Base-by-base conservation (phyloP, 345 rosid species). In the Abelmoschus esculentus region DNA sequence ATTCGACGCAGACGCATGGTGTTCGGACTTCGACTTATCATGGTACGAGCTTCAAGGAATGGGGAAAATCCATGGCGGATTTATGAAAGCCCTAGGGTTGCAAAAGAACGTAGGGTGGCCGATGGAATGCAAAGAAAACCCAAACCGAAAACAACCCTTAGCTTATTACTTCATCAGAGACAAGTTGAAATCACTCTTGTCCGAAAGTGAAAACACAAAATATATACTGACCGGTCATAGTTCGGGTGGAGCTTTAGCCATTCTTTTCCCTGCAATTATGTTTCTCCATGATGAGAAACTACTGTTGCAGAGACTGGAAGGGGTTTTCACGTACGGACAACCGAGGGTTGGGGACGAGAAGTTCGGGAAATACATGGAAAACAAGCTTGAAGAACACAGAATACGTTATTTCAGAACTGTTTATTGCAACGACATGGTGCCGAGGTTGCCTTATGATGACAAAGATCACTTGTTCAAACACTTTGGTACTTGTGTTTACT, bases 11-110 rank as follows among this genome's bases (percentile, higher is more conserved):
- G 86, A 89, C 53, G 88, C 80, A 2, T 89, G 92, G 91, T 78
- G 91, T 76, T 80, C 92, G 0, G 90, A 91, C 78, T 76, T 87
- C 11, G 96, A 91, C 57, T 53, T 89, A 42, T 87, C 96, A 0
- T 89, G 97, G 96, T 89, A 86, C 54, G 90, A 86, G 55, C 77
- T 91, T 34, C 63, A 78, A 10, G 79, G 77, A 28, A 56, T 87
- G 55, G 97, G 97, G 22, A 89, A 65, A 59, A 83, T 89, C 69
- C 96, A 89, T 54, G 86, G 88, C 5, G 96, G 97, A 12, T 89
- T 87, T 60, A 80, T 90, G 92, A 88, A 90, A 75, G 90, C 90
- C 38, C 50, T 90, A n/a, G 97, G 97, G 14, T 76, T 90, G 10
- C 97, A 87, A 36, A 82, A 80, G 61, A 75, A 52, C 75, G 55